Conservation (phyloP, 139 green algal genomes). For the Chlamydomonas incerta region DNA sequence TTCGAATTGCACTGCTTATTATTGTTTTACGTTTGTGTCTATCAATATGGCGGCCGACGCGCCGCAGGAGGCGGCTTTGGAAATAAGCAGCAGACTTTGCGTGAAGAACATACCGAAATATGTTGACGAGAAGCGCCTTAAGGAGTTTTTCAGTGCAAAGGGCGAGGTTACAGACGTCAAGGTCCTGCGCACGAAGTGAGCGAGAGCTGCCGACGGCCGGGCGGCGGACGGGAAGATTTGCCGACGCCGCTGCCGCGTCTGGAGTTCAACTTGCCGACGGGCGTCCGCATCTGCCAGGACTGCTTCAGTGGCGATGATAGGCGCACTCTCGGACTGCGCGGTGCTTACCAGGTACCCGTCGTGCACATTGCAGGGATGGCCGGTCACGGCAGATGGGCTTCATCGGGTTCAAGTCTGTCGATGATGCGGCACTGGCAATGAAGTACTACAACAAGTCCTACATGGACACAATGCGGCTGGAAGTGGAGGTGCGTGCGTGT, state of each 20-base stretch:
- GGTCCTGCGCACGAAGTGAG: slow-evolving; percentile 89
- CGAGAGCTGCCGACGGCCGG: background rate
- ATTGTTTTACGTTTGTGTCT: too few relatives aligned
- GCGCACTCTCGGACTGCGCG: too few relatives aligned
- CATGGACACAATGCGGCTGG: slow-evolving; percentile 88
- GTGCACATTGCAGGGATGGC: slow-evolving; percentile 83
- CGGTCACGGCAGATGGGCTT: slow-evolving; percentile 94
- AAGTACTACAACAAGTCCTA: slow-evolving; percentile 93
- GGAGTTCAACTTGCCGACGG: background rate
- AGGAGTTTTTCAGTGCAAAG: slow-evolving; percentile 79
- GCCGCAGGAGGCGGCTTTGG: background rate
- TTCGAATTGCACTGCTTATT: too few relatives aligned
- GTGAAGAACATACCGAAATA: slow-evolving; percentile 97
- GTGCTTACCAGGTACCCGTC: too few relatives aligned
- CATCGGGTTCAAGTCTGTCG: slow-evolving; percentile 87
- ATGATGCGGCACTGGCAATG: slow-evolving; percentile 78
- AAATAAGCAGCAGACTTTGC: slow-evolving; percentile 75
- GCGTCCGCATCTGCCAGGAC: too few relatives aligned
- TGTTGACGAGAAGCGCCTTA: slow-evolving; percentile 80
- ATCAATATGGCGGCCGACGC: slow-evolving; percentile 7
- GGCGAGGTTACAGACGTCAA: slow-evolving; percentile 97
- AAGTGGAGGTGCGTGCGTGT: slow-evolving; percentile 79
- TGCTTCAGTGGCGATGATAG: too few relatives aligned
- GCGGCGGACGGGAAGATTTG: too few relatives aligned
- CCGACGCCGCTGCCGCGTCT: too few relatives aligned